These are phyloP conservation scores for Calocybe gangraenosa DNA, from an alignment of 768 basidiomycete species.

Conservation along the genomic window DNA sequence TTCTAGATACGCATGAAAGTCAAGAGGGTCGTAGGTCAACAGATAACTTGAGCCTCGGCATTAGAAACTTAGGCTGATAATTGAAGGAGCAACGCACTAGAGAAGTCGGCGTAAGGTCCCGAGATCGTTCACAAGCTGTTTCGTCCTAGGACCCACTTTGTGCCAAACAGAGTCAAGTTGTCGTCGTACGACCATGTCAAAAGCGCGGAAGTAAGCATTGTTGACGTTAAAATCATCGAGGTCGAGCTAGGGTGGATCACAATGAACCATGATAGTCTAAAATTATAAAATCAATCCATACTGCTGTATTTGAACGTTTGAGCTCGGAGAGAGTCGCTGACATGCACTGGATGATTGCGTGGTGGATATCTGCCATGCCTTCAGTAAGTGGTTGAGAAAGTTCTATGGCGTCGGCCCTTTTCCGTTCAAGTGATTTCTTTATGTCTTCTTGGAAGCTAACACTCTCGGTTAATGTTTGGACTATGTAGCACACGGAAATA, in stretches of 20 bases:
- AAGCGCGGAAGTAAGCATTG: slow-evolving; percentile 91
- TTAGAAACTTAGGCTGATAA: neutral
- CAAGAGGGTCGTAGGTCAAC: slow-evolving; percentile 84
- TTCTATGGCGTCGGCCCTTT: slow-evolving; percentile 89
- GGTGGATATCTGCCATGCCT: slow-evolving; percentile 89
- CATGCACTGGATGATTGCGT: slow-evolving; percentile 93
- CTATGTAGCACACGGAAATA: slow-evolving; percentile 1
- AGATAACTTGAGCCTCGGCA: slow-evolving; percentile 55
- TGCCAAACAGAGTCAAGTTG: slow-evolving; percentile 97
- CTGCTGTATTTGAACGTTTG: slow-evolving; percentile 73
- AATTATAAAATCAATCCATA: no score
- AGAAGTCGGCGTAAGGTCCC: slow-evolving; percentile 81
- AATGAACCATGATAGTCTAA: no score
- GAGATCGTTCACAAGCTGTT: slow-evolving; percentile 87
- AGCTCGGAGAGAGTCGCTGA: slow-evolving; percentile 83
- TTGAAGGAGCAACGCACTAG: slow-evolving; percentile 42
- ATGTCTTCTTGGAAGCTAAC: slow-evolving; percentile 89
- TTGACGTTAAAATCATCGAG: slow-evolving; percentile 91
- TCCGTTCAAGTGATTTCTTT: slow-evolving; percentile 74
- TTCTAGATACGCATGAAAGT: slow-evolving; percentile 90
- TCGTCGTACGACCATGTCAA: slow-evolving; percentile 82
- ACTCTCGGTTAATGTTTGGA: neutral
- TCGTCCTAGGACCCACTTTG: slow-evolving; percentile 89
- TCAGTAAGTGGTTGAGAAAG: slow-evolving; percentile 83
- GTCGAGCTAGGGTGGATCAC: no score